A percentile compares a stretch with the other conserved stretches of the same genome.
phyloP scores from a whole-genome alignment of 179 eudicot species.

The Patellifolia procumbens region DNA sequence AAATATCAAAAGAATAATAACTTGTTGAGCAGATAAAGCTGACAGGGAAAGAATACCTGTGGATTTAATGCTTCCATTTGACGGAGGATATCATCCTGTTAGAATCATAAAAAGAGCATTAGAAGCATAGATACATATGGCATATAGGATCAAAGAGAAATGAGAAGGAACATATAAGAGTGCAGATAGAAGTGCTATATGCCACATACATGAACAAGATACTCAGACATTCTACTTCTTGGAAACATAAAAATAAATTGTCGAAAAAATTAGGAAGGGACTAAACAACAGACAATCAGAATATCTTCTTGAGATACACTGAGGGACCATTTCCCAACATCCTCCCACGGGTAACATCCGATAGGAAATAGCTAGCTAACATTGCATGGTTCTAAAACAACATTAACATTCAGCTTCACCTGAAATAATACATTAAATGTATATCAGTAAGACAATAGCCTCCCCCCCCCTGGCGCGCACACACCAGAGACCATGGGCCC shows the following conservation, averaged over 20 bases:
- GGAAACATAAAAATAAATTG: background rate
- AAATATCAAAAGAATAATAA: background rate
- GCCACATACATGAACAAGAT: background rate
- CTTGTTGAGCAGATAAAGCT: background rate
- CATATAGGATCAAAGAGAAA: background rate
- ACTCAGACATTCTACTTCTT: background rate
- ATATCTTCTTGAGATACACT: no score
- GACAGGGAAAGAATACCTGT: slow-evolving; percentile 54
- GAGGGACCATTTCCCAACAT: background rate
- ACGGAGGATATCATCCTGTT: slow-evolving; percentile 63
- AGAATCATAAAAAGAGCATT: slow-evolving; percentile 19
- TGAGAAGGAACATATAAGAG: background rate
- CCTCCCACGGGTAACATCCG: background rate
- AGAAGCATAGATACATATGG: background rate
- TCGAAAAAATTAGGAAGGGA: background rate
- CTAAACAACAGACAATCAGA: background rate
- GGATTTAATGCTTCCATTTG: slow-evolving; percentile 79
- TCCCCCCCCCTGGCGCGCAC: background rate
- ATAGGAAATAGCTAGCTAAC: background rate
- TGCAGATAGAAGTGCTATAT: background rate
- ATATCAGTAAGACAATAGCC: background rate
- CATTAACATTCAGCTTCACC: no score
- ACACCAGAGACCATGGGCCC: background rate
- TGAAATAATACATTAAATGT: no score
- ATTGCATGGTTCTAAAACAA: background rate